These are phyloP conservation scores for Hypoxylon sp. DNA, from an alignment of 2,329 filamentous ascomycete species.

Conservation along the genomic window DNA sequence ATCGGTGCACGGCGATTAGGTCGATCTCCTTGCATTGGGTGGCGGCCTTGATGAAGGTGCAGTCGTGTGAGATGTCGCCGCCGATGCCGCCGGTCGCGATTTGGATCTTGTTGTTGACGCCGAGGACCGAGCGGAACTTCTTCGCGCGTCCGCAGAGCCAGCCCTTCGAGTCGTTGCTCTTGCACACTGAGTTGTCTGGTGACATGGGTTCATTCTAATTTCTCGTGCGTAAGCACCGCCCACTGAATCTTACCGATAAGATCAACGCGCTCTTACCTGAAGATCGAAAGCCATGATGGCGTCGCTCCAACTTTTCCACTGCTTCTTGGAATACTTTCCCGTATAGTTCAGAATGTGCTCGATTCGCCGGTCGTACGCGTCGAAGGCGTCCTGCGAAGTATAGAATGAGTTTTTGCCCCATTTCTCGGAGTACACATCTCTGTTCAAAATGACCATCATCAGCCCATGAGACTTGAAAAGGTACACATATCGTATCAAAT, in stretches of 20 bases:
- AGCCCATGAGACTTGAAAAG: neutral
- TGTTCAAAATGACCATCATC: conserved; percentile 10
- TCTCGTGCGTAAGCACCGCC: conserved; percentile 1
- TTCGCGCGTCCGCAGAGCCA: conserved; percentile 56
- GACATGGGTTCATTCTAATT: conserved; percentile 54
- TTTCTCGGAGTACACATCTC: conserved; percentile 42
- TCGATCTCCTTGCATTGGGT: conserved; percentile 53
- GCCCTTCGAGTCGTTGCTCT: conserved; percentile 41
- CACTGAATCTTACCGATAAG: neutral
- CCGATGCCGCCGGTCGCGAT: conserved; percentile 54
- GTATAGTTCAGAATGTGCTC: conserved; percentile 54
- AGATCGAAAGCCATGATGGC: conserved; percentile 56
- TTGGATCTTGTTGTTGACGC: conserved; percentile 50
- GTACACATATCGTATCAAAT: neutral
- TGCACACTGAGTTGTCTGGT: conserved; percentile 46
- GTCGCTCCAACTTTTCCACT: conserved; percentile 55
- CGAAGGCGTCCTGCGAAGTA: conserved; percentile 50
- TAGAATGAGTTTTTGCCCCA: conserved; percentile 52
- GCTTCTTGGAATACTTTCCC: conserved; percentile 51
- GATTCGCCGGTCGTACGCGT: conserved; percentile 53
- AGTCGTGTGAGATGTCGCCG: conserved; percentile 53
- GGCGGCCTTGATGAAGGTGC: conserved; percentile 50
- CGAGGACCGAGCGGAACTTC: conserved; percentile 48
- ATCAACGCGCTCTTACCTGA: conserved; percentile 41
- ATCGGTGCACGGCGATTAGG: conserved; percentile 51